phyloP scores from a whole-genome alignment of 2,329 filamentous ascomycete species.

The Didymella pomorum region DNA sequence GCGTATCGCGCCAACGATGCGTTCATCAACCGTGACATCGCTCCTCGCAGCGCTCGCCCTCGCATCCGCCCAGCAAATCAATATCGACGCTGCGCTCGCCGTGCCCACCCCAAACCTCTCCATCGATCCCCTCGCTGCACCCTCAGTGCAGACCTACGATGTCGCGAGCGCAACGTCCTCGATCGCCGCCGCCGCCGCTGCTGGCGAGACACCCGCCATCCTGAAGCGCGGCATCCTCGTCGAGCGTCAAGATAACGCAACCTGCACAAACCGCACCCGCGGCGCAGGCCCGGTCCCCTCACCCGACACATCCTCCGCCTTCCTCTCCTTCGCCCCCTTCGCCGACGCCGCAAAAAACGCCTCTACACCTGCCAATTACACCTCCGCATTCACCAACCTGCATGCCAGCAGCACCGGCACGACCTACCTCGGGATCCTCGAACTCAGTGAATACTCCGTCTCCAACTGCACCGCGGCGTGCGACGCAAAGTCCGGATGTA shows the following conservation, averaged over 20 bases:
- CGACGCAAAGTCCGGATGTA: conserved; percentile 22
- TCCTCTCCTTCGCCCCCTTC: conserved; percentile 27
- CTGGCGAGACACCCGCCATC: conserved; percentile 10
- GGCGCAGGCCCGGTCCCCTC: conserved; percentile 23
- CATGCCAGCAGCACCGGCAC: conserved; percentile 32
- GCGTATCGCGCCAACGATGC: conserved; percentile 2
- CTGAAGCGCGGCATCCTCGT: conserved; percentile 2
- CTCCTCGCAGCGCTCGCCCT: conserved; percentile 16
- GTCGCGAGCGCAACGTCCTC: conserved; percentile 5
- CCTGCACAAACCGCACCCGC: conserved; percentile 16
- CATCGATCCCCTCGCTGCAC: conserved; percentile 16
- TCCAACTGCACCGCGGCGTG: conserved; percentile 36
- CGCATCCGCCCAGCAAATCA: conserved; percentile 18
- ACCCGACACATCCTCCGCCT: conserved; percentile 24
- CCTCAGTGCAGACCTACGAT: conserved; percentile 9
- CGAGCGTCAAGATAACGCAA: conserved; percentile 13
- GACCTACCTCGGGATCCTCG: conserved; percentile 32
- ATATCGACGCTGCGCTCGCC: conserved; percentile 15
- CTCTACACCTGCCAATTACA: conserved; percentile 37
- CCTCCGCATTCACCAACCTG: conserved; percentile 34
- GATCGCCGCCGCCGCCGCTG: conserved; percentile 16
- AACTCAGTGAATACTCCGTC: conserved; percentile 38
- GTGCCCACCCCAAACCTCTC: conserved; percentile 11
- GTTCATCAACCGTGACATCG: conserved; percentile 12
- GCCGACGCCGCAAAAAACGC: conserved; percentile 29